A percentile compares a stretch with the other conserved stretches of the same genome.
phyloP scores from a whole-genome alignment of 495 filamentous ascomycete genomes.

The Entonaema liquescens region DNA sequence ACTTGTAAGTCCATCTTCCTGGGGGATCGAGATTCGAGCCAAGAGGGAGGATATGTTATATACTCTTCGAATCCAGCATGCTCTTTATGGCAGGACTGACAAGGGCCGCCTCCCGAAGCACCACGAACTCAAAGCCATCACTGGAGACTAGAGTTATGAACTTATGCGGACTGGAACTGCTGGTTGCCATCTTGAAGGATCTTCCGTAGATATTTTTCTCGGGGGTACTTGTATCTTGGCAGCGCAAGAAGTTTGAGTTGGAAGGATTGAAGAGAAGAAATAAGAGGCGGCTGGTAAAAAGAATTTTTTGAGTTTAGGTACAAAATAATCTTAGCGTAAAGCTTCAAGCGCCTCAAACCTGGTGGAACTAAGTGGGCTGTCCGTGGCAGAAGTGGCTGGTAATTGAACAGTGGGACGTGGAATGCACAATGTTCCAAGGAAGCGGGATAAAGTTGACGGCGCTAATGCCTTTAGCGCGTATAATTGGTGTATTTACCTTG shows the following conservation, averaged over 20 bases:
- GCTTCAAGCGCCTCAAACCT: neutral
- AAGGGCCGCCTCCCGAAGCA: constrained; percentile 78
- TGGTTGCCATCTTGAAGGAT: constrained; percentile 33
- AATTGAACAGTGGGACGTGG: neutral
- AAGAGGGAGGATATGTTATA: constrained; percentile 41
- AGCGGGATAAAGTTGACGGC: neutral
- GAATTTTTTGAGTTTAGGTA: constrained; percentile 3
- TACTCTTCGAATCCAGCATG: constrained; percentile 85
- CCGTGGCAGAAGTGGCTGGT: constrained; percentile 6
- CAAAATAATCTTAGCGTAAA: neutral
- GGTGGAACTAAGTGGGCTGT: neutral
- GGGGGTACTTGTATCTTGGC: neutral
- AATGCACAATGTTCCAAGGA: constrained; percentile 1
- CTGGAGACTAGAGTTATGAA: constrained; percentile 88
- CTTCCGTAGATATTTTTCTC: neutral
- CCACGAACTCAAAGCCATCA: constrained; percentile 89
- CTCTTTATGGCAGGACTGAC: constrained; percentile 79
- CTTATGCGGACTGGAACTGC: constrained; percentile 51
- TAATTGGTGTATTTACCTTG: constrained; percentile 11
- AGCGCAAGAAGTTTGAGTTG: neutral
- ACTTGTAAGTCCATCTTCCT: constrained; percentile 16
- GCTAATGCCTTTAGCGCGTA: neutral
- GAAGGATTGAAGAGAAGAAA: neutral
- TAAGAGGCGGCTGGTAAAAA: neutral
- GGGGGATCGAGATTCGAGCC: neutral